Base-by-base conservation (phyloP, 2,329 filamentous ascomycete species). In the Trichophyton mentagrophytes region DNA sequence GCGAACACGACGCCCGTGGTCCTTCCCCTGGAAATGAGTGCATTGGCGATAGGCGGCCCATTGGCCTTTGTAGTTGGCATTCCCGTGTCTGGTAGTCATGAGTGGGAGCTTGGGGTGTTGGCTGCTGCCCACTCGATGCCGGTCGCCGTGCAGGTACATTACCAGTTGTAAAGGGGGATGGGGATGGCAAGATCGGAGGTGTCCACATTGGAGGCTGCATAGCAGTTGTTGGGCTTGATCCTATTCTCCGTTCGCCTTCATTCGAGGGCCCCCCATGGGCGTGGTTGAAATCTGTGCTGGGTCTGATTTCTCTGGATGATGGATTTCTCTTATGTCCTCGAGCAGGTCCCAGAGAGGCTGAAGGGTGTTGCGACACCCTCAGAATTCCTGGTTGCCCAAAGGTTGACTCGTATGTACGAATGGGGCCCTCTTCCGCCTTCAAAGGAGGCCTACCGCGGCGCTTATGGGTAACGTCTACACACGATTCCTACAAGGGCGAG, bases 381-480 rank as follows among this genome's bases (percentile, higher is more conserved):
- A 63, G 51, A 20, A 58, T 53, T 27, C 51, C 56, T 17, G 64
- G 56, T 17, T 64, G 62, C 13, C 51, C 60, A 56, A 61, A 65
- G 15, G 55, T 51, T 20, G 64, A 58, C 17, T 66, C 64, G 59
- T 63, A 65, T 46, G 46, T 17, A 22, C 63, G 59, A 13, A 66
- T 36, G 5, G 63, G 64, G 9, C 63, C 63, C 60, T 70, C 69
- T 25, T 70, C 69, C 27, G 68, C 68, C 40, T 68, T 68, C 40
- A 70, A 63, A 22, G 69, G 69, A 15, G 70, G 70, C 59, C 70
- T 65, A 4, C 70, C 70, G 57, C 72, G 64, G 61, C 73, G 69
- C 62, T 73, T 73, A 62, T 73, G 71, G 56, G 69, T 70, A 25
- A 73, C 71, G 62, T 73, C 71, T 22, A 67, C 60, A 60, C 70